Evolutionary conservation across 805 yeast species (phyloP).

Genomic region (Isabelozyma heimii): DNA sequence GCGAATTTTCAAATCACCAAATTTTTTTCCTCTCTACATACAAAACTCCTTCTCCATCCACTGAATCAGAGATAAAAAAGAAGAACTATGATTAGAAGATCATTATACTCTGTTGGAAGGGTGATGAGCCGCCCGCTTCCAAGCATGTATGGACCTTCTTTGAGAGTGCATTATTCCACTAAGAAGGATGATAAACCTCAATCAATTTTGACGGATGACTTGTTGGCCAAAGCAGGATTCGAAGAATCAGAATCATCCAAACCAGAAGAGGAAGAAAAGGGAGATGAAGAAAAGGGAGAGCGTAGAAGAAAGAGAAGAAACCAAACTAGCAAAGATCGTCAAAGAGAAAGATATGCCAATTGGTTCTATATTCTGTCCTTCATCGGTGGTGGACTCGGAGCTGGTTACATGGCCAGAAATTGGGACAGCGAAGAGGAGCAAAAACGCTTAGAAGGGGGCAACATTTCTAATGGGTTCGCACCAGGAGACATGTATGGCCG

Average conservation of each 20-base stretch:
- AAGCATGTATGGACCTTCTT: neutral
- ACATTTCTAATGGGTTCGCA: slow-evolving; percentile 64
- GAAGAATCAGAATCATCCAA: slow-evolving; percentile 39
- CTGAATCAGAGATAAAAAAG: too few species aligned
- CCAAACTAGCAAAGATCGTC: slow-evolving; percentile 68
- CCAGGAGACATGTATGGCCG: slow-evolving; percentile 67
- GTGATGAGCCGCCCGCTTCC: neutral
- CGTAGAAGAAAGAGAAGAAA: slow-evolving; percentile 48
- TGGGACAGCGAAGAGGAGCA: slow-evolving; percentile 79
- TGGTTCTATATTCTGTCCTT: slow-evolving; percentile 63
- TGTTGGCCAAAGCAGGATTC: slow-evolving; percentile 81
- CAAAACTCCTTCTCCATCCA: too few species aligned
- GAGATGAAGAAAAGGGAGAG: slow-evolving; percentile 9
- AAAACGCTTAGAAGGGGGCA: slow-evolving; percentile 47
- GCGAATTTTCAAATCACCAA: too few species aligned
- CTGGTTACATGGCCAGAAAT: slow-evolving; percentile 71
- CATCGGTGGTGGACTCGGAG: slow-evolving; percentile 51
- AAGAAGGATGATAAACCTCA: slow-evolving; percentile 22
- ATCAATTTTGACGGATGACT: slow-evolving; percentile 74
- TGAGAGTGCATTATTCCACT: neutral
- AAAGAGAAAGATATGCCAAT: slow-evolving; percentile 80
- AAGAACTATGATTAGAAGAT: neutral
- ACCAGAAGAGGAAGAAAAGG: slow-evolving; percentile 10
- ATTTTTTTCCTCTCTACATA: too few species aligned
- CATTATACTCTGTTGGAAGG: neutral